Base-by-base conservation (phyloP, 2,329 filamentous ascomycete genomes). In the Dryadomyces sulphureus region DNA sequence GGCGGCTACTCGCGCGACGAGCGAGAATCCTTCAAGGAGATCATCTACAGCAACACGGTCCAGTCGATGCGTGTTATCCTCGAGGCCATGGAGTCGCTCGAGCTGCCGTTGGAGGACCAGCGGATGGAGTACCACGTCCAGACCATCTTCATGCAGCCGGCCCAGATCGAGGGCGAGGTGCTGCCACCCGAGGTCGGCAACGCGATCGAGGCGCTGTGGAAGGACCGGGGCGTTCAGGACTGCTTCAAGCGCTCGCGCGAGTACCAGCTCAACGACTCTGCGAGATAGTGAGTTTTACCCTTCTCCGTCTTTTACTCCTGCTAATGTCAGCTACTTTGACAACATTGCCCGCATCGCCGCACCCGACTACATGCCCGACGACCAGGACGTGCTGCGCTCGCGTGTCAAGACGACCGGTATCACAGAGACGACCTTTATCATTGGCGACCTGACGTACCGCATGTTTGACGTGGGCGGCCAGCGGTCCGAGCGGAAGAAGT, bases 401-500 rank as follows among this genome's bases (percentile, higher is more conserved):
- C 88, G 90, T 81, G 86, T 94, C 66, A 94, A 94, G 78, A 95
- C 89, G 3, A 94, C 89, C 21, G 89, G 89, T 80, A 94, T 95
- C 61, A 94, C 88, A 27, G 88, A 94, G 68, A 95, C 89, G 20
- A 92, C 85, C 27, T 94, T 95, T 68, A 92, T 92, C 62, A 94
- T 94, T 54, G 88, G 87, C 54, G 85, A 94, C 58, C 72, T 95
- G 53, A 94, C 88, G 48, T 95, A 94, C 70, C 80, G 88, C 55
- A 94, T 95, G 89, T 94, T 94, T 66, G 89, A 95, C 59, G 89
- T 95, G 40, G 89, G 89, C 74, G 90, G 89, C 54, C 89, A 94
- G 67, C 79, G 89, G 62, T 94, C 87, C 7, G 89, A 95, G 68
- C 81, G 89, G 62, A 95, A 95, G 83, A 95, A 95, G 78, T 95